Evolutionary conservation across 495 filamentous ascomycete genomes (phyloP), one percentile per base, ranked within the genome.

Genomic region (Neurospora hispaniola): DNA sequence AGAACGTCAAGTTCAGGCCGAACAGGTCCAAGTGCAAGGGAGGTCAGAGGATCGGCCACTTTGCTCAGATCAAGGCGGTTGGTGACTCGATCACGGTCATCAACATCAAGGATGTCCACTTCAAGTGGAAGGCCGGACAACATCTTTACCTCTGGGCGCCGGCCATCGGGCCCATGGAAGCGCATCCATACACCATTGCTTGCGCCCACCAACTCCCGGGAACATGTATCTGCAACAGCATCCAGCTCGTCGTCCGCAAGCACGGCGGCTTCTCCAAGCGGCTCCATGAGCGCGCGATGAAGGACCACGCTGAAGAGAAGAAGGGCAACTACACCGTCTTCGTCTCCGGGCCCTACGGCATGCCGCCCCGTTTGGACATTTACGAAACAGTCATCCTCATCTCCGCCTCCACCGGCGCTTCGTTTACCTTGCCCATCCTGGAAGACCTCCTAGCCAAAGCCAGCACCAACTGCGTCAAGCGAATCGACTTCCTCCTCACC

Each of bases 151-250:
- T 97, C 7, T 90, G 90, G 75, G 84, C 91, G 72, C 93, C 92
- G 73, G 84, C 83, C 5, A 79, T 97, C 9, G 89, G 86, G 0
- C 88, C 88, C 0, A 77, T 94, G 5, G 91, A 96, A 78, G 88
- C 87, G 1, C 94, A 97, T 71, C 94, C 94, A 0, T 96, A 94
- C 78, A 95, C 93, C 8, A 93, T 96, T 72, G 86, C 90, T 35
- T 85, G 83, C 46, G 79, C 83, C 4, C 84, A 84, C 70, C 81
- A 81, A 73, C 69, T 82, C 31, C 79, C 82, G 2, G 80, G 80
- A 23, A 84, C 80, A 8, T 87, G 84, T 72, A 83, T 83, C 75
- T 87, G 85, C 81, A 86, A 87, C 74, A 85, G 85, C 77, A 84
- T 96, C 74, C 91, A 94, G 74, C 88, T 96, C 44, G 84, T 93